A percentile compares a stretch with the other conserved stretches of the same genome.
These are phyloP conservation scores for Terana coerulea DNA, from an alignment of 768 basidiomycete species.

Conservation along the genomic window DNA sequence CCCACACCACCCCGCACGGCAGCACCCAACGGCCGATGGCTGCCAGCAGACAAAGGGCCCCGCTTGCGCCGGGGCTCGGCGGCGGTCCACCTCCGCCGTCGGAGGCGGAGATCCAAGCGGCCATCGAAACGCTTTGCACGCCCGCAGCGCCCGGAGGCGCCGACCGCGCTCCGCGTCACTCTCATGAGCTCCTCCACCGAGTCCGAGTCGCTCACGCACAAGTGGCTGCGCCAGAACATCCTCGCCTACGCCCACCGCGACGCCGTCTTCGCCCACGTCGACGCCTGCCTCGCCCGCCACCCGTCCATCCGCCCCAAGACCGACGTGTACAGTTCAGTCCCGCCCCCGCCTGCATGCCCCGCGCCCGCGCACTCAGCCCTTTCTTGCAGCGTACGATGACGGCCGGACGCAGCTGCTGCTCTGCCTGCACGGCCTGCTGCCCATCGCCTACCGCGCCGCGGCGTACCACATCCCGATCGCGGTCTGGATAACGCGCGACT, in stretches of 20 bases:
- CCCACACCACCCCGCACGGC: background rate
- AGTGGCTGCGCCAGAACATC: constrained; percentile 67
- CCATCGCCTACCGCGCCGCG: constrained; percentile 70
- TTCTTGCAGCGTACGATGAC: constrained; percentile 78
- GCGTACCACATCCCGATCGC: constrained; percentile 94
- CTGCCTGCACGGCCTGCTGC: constrained; percentile 87
- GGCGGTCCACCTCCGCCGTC: background rate
- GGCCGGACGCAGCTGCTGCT: constrained; percentile 90
- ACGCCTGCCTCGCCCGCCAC: constrained; percentile 50
- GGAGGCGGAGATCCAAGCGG: background rate
- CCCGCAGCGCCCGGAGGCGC: background rate
- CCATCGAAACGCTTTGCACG: background rate
- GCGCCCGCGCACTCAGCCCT: constrained; percentile 15
- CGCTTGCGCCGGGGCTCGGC: constrained; percentile 1
- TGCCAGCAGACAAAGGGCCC: too few species aligned
- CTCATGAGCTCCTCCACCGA: constrained; percentile 28
- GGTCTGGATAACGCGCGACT: constrained; percentile 83
- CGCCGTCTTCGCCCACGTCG: constrained; percentile 60
- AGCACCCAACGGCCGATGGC: background rate
- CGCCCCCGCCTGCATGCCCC: constrained; percentile 9
- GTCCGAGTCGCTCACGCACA: constrained; percentile 34
- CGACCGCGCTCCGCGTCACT: background rate
- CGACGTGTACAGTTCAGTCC: constrained; percentile 66
- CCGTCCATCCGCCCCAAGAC: constrained; percentile 70
- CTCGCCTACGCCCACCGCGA: constrained; percentile 52